Evolutionary conservation across 148 eudicot species (phyloP).

Genomic region (Vaccinium corymbosum): DNA sequence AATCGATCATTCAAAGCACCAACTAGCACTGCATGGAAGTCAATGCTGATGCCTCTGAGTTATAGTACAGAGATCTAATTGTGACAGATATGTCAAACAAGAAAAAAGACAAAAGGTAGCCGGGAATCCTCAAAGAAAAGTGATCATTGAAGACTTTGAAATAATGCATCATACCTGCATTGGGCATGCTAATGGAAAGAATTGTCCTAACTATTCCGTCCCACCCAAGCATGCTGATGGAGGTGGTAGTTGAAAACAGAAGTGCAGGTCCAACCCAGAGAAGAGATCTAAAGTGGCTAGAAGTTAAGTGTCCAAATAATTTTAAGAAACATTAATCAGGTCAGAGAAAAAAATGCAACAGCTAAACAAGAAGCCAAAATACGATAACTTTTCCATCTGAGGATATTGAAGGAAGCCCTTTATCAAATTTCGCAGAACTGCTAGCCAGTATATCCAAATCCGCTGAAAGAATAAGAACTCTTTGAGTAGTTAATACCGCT

Average conservation of each 20-base stretch:
- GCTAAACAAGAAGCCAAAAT: background rate
- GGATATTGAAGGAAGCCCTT: slow-evolving; percentile 99
- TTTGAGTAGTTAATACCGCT: slow-evolving; percentile 83
- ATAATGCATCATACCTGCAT: slow-evolving; percentile 56
- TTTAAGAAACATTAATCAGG: background rate
- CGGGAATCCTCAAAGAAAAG: slow-evolving; percentile 11
- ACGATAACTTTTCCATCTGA: slow-evolving; percentile 19
- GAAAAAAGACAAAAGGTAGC: slow-evolving; percentile 2
- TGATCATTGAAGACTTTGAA: background rate
- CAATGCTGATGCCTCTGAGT: slow-evolving; percentile 11
- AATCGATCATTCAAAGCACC: slow-evolving; percentile 94
- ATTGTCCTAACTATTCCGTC: slow-evolving; percentile 95
- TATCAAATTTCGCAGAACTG: slow-evolving; percentile 79
- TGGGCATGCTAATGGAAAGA: slow-evolving; percentile 75
- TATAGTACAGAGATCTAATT: background rate
- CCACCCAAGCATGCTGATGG: slow-evolving; percentile 91
- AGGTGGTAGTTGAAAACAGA: slow-evolving; percentile 85
- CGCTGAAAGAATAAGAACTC: slow-evolving; percentile 87
- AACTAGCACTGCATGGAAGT: slow-evolving; percentile 64
- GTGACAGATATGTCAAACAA: background rate
- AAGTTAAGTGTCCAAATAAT: slow-evolving; percentile 48
- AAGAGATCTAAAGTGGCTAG: slow-evolving; percentile 79
- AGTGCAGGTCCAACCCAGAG: slow-evolving; percentile 98
- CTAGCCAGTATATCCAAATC: slow-evolving; percentile 84
- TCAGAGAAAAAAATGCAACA: slow-evolving; percentile 16